Percentiles rank a stretch among this genome's conserved stretches.
phyloP scores from a whole-genome alignment of 352 stramenopile species.

The Pythium angustatum region DNA sequence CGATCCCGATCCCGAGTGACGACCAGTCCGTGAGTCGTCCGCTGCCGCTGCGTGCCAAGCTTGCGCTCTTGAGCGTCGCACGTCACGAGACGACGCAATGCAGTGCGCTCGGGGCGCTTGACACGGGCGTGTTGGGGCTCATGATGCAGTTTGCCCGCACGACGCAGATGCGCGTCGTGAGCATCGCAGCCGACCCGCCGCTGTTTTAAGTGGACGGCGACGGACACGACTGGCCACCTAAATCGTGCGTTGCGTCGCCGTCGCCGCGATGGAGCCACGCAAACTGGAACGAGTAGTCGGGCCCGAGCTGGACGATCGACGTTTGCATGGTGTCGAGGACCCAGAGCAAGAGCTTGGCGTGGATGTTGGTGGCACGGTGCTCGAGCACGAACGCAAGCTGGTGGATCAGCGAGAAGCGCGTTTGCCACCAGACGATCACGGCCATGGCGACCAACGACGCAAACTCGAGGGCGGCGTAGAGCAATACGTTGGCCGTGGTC shows the following conservation, averaged over 20 bases:
- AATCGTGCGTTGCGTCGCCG: too few species aligned
- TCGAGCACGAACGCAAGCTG: slow-evolving; percentile 25
- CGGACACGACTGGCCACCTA: too few species aligned
- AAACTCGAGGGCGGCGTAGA: slow-evolving; percentile 19
- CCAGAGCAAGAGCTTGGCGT: slow-evolving; percentile 19
- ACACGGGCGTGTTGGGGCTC: slow-evolving; percentile 4
- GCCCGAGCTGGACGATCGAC: slow-evolving; percentile 6
- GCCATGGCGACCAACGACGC: slow-evolving; percentile 3
- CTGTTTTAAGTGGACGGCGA: slow-evolving; percentile 8
- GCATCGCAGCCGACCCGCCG: slow-evolving; percentile 9
- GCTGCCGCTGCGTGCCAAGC: slow-evolving; percentile 5
- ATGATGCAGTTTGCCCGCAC: slow-evolving; percentile 16
- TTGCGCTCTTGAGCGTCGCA: slow-evolving; percentile 22
- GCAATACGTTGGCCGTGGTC: neutral
- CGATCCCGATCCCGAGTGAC: too few species aligned
- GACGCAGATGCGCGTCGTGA: slow-evolving; percentile 14
- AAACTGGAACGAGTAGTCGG: slow-evolving; percentile 28
- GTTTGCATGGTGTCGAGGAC: slow-evolving; percentile 15
- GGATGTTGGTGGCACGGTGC: slow-evolving; percentile 6
- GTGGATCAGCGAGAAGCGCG: slow-evolving; percentile 15
- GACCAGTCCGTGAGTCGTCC: neutral
- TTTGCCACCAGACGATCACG: slow-evolving; percentile 8
- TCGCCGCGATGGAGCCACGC: slow-evolving; percentile 16
- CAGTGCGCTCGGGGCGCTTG: slow-evolving; percentile 7
- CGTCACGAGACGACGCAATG: neutral